Evolutionary conservation across 805 yeast genomes (phyloP).

Genomic region (Yarrowia sp.): DNA sequence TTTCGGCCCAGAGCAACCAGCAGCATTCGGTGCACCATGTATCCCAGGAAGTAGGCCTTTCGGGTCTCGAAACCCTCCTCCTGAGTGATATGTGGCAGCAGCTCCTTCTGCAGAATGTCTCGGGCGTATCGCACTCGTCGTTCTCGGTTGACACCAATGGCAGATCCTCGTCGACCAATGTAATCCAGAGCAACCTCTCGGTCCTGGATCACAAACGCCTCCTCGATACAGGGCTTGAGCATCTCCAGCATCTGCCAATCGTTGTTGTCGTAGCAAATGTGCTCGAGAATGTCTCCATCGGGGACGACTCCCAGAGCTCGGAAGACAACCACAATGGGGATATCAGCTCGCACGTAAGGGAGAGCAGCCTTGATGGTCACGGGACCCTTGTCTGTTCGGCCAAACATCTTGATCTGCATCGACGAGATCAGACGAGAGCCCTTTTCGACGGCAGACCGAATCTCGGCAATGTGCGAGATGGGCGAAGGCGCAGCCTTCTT

Average conservation of each 20-base stretch:
- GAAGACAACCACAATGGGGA: conserved; percentile 95
- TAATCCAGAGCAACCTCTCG: conserved; percentile 97
- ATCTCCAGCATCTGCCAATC: conserved; percentile 99
- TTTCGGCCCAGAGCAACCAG: conserved; percentile 96
- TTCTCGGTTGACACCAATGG: conserved; percentile 93
- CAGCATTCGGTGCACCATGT: conserved; percentile 94
- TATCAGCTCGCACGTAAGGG: conserved; percentile 95
- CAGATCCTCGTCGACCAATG: conserved; percentile 98
- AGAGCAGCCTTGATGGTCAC: conserved; percentile 90
- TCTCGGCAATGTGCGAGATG: conserved; percentile 93
- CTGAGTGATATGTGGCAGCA: conserved; percentile 96
- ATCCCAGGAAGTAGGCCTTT: conserved; percentile 96
- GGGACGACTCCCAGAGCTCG: conserved; percentile 98
- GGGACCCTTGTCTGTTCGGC: conserved; percentile 68
- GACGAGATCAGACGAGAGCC: conserved; percentile 95
- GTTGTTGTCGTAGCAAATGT: conserved; percentile 94
- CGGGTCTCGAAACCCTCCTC: conserved; percentile 96
- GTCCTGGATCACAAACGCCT: conserved; percentile 97
- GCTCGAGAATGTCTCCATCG: conserved; percentile 98
- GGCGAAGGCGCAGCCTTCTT: conserved; percentile 98
- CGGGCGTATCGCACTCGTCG: conserved; percentile 98
- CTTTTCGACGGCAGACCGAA: conserved; percentile 94
- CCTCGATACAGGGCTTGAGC: conserved; percentile 98
- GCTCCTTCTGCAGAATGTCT: conserved; percentile 94
- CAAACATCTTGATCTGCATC: conserved; percentile 89